These are phyloP conservation scores for Saksenaea oblongispora DNA, from an alignment of 371 early-diverging fungal genomes.

Conservation along the genomic window DNA sequence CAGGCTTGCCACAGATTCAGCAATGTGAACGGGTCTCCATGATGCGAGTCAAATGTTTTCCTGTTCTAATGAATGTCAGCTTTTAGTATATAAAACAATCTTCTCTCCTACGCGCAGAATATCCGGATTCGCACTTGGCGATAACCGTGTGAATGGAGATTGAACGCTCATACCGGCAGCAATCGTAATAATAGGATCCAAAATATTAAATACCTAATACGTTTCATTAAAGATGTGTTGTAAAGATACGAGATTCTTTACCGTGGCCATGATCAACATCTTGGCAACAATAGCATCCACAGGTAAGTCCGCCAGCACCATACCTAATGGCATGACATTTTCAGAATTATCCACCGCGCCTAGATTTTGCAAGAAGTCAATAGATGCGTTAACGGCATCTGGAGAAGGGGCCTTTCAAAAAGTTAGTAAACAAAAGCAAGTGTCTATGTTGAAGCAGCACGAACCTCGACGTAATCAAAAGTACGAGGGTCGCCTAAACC, in stretches of 20 bases:
- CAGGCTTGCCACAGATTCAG: conserved; percentile 66
- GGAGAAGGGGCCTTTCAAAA: conserved; percentile 50
- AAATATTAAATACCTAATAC: conserved; percentile 54
- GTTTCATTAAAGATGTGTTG: neutral
- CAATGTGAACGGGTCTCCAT: conserved; percentile 71
- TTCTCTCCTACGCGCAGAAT: conserved; percentile 30
- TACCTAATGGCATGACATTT: conserved; percentile 81
- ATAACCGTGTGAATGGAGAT: conserved; percentile 62
- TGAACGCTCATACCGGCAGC: conserved; percentile 79
- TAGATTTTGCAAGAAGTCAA: conserved; percentile 59
- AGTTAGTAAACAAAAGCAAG: neutral
- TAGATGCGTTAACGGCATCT: conserved; percentile 62
- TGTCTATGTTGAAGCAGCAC: neutral
- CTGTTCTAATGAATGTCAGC: conserved; percentile 39
- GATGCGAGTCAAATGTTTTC: conserved; percentile 48
- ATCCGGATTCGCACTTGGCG: conserved; percentile 42
- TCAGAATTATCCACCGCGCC: conserved; percentile 58
- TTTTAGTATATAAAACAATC: neutral
- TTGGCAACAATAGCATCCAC: conserved; percentile 89
- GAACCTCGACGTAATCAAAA: conserved; percentile 60
- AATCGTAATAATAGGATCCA: conserved; percentile 80
- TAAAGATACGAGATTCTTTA: conserved; percentile 5
- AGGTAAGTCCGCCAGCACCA: conserved; percentile 80
- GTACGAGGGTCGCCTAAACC: conserved; percentile 51
- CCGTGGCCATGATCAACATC: conserved; percentile 73